phyloP scores from a whole-genome alignment of 179 eudicot genomes.

The Silene noctiflora region DNA sequence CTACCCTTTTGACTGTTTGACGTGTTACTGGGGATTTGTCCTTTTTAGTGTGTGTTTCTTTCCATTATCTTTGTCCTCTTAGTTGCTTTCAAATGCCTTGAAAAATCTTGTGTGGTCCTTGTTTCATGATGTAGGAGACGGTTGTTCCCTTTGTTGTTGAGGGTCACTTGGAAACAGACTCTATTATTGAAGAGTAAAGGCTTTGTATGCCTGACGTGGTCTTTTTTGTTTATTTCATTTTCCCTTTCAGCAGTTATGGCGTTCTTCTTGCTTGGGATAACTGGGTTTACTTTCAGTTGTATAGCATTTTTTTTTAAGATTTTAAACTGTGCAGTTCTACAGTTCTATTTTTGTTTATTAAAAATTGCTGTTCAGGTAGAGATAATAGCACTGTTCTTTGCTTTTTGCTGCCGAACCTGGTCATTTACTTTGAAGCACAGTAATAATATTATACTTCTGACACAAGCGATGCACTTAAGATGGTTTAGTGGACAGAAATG shows the following conservation, averaged over 20 bases:
- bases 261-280: background rate
- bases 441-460: no score
- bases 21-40: background rate
- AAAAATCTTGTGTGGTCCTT: background rate
- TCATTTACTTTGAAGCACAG: background rate
- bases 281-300: background rate
- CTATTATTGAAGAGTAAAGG: no score
- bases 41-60: background rate
- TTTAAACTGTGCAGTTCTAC: no score
- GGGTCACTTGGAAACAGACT: background rate
- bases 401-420: background rate
- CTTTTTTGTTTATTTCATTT: no score
- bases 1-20: background rate
- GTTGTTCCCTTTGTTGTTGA: background rate
- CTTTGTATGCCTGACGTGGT: no score
- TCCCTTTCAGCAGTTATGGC: background rate
- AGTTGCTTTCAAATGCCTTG: background rate
- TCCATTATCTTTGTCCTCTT: background rate
- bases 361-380: background rate
- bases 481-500: background rate
- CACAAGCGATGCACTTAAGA: background rate
- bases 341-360: no score
- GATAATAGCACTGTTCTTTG: background rate
- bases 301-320: background rate
- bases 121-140: background rate